Conservation (phyloP, 345 rosid genomes). For the Eucalyptus guilfoylei region DNA sequence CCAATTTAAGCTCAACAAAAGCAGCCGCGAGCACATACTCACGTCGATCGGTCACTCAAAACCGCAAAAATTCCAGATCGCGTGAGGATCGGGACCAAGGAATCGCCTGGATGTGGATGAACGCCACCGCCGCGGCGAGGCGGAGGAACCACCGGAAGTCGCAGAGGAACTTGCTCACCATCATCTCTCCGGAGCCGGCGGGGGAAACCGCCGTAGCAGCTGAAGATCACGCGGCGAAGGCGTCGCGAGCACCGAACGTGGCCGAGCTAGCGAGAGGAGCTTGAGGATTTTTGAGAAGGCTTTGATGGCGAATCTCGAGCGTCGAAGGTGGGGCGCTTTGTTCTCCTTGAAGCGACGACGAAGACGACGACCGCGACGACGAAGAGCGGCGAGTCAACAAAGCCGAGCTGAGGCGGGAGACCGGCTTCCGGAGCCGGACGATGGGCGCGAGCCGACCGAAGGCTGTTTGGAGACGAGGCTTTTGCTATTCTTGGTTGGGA, state of each 20-base stretch:
- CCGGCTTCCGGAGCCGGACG: neutral
- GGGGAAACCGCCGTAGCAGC: neutral
- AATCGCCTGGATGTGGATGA: conserved; percentile 73
- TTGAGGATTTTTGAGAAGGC: neutral
- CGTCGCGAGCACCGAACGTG: neutral
- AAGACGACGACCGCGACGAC: neutral
- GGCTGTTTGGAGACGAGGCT: neutral
- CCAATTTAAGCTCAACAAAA: neutral
- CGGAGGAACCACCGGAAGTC: conserved; percentile 68
- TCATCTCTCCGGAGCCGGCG: neutral
- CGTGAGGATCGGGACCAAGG: neutral
- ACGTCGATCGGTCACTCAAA: neutral
- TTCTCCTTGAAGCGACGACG: neutral
- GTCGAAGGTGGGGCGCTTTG: neutral
- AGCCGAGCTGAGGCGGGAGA: neutral
- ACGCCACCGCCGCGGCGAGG: conserved; percentile 56
- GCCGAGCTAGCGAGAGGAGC: neutral
- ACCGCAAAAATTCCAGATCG: neutral
- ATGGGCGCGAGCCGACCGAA: neutral
- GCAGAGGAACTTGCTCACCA: conserved; percentile 14
- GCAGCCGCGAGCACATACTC: neutral
- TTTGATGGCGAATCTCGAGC: neutral
- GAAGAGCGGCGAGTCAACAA: neutral
- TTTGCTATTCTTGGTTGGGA: neutral
- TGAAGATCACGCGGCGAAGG: neutral